Evolutionary conservation across 164 flowering plant genomes (phyloP).

Genomic region (Nymphaea thermarum): DNA sequence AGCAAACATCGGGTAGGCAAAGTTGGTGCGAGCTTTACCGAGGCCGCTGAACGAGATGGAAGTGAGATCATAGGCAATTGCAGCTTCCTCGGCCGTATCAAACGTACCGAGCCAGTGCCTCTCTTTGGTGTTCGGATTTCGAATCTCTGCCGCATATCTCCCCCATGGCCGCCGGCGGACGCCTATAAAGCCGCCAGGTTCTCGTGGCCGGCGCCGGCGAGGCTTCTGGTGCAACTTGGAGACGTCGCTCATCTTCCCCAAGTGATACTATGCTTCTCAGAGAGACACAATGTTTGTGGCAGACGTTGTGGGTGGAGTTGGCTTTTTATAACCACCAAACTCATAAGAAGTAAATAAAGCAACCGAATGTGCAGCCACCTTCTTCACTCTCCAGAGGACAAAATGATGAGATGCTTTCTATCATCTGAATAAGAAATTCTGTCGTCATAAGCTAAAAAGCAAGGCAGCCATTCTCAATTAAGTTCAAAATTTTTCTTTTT

Average conservation of each 20-base stretch:
- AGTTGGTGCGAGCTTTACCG: slow-evolving; percentile 23
- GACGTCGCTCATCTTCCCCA: neutral
- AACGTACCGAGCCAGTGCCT: slow-evolving; percentile 27
- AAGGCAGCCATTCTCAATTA: no score
- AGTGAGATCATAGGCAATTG: slow-evolving; percentile 25
- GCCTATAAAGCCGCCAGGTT: slow-evolving; percentile 14
- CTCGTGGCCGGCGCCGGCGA: slow-evolving; percentile 14
- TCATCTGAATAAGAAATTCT: no score
- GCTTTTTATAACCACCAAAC: neutral
- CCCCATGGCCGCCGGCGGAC: slow-evolving; percentile 29
- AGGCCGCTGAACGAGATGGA: slow-evolving; percentile 25
- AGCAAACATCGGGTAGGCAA: slow-evolving; percentile 14
- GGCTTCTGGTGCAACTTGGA: neutral
- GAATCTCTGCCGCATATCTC: slow-evolving; percentile 23
- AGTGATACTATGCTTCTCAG: neutral
- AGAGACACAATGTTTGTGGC: neutral
- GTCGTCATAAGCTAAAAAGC: no score
- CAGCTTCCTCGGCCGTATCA: slow-evolving; percentile 27
- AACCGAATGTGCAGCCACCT: no score
- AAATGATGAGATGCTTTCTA: neutral
- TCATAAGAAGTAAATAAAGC: no score
- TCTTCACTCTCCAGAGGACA: neutral
- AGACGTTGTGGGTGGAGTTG: neutral
- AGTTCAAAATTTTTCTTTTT: no score
- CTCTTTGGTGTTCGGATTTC: slow-evolving; percentile 25